Evolutionary conservation across 306 rosid genomes (phyloP).

Genomic region (Cicer arietinum): DNA sequence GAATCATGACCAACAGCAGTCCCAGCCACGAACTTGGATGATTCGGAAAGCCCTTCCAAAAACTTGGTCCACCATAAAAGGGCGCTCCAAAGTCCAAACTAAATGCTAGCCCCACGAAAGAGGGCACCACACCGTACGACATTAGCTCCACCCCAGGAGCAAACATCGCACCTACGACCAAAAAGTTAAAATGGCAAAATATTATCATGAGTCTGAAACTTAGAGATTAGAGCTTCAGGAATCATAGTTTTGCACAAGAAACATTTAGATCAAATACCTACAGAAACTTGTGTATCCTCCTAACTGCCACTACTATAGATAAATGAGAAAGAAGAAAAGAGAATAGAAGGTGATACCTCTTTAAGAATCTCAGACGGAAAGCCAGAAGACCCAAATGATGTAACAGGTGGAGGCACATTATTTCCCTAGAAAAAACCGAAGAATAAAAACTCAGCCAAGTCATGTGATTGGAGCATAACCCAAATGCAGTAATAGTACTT

Average conservation of each 20-base stretch:
- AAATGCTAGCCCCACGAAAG: constrained; percentile 86
- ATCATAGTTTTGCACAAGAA: constrained; percentile 67
- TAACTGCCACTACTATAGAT: constrained; percentile 45
- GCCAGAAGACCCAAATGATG: constrained; percentile 76
- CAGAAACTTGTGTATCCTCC: constrained; percentile 51
- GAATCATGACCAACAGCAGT: constrained; percentile 97
- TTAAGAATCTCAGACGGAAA: constrained; percentile 92
- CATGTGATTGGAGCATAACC: constrained; percentile 20
- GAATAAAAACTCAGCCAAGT: constrained; percentile 5
- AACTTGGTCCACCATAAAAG: constrained; percentile 90
- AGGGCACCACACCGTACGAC: constrained; percentile 99
- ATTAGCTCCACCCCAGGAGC: constrained; percentile 99
- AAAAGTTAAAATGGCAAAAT: constrained; percentile 80
- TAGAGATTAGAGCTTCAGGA: constrained; percentile 74
- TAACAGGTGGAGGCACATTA: constrained; percentile 80
- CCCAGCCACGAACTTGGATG: constrained; percentile 94
- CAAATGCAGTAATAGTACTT: constrained; percentile 13
- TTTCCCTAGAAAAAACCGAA: constrained; percentile 65
- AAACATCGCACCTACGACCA: constrained; percentile 99
- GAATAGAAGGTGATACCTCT: constrained; percentile 72
- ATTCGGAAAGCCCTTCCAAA: constrained; percentile 96
- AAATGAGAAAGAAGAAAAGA: constrained; percentile 24
- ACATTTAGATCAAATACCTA: constrained; percentile 54
- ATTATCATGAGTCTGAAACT: constrained; percentile 82
- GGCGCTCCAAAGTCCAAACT: constrained; percentile 85